Evolutionary conservation across 2,329 filamentous ascomycete genomes (phyloP).

Genomic region (Ambrosiella xylebori): DNA sequence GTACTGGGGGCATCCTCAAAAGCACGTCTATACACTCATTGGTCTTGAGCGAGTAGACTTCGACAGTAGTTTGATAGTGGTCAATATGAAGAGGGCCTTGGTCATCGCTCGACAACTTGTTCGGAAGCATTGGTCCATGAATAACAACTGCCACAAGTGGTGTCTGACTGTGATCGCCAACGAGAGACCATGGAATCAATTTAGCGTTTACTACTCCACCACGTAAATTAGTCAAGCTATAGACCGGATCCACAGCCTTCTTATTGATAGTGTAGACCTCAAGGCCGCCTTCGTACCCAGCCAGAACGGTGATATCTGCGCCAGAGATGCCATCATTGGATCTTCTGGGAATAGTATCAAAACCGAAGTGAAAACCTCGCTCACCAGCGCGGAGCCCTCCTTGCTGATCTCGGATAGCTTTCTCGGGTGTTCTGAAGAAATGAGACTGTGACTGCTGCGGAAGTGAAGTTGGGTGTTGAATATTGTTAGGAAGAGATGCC

Average conservation of each 20-base stretch:
- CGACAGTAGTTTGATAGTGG: constrained; percentile 71
- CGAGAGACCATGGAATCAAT: constrained; percentile 52
- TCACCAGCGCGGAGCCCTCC: constrained; percentile 45
- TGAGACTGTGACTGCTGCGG: constrained; percentile 62
- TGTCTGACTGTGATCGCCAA: constrained; percentile 28
- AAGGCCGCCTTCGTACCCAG: constrained; percentile 65
- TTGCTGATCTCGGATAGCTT: constrained; percentile 50
- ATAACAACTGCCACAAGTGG: constrained; percentile 66
- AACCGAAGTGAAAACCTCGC: constrained; percentile 61
- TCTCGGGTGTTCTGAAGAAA: constrained; percentile 58
- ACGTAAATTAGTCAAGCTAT: constrained; percentile 56
- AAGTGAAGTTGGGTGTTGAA: constrained; percentile 27
- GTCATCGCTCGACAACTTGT: constrained; percentile 20
- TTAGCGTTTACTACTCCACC: constrained; percentile 72
- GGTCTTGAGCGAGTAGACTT: constrained; percentile 73
- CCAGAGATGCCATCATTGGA: constrained; percentile 19
- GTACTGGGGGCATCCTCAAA: constrained; percentile 48
- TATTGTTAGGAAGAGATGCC: constrained; percentile 27
- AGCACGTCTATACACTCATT: constrained; percentile 55
- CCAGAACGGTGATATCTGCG: constrained; percentile 49
- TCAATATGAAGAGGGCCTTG: constrained; percentile 26
- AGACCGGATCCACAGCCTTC: constrained; percentile 51
- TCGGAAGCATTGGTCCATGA: constrained; percentile 51
- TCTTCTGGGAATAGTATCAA: constrained; percentile 48
- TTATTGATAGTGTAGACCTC: constrained; percentile 60